Evolutionary conservation across 139 green algal genomes (phyloP).

Genomic region (Edaphochlamys debaryana): DNA sequence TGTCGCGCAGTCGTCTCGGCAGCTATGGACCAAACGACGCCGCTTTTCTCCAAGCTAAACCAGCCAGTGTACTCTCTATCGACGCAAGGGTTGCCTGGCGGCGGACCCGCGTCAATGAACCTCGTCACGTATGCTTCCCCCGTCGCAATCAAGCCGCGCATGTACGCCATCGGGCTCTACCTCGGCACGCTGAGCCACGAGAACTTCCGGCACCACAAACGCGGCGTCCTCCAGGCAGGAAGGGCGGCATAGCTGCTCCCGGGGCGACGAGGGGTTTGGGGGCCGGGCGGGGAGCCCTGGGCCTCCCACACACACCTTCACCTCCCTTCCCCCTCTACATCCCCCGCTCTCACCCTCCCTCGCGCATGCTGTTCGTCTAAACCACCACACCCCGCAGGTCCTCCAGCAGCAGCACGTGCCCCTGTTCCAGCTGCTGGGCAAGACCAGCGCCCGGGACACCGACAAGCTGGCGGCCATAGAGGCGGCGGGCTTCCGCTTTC

Average conservation of each 20-base stretch:
- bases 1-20: too few relatives aligned
- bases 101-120: constrained; percentile 11
- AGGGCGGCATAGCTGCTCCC: too few relatives aligned
- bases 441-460: constrained; percentile 60
- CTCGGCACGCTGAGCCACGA: constrained; percentile 37
- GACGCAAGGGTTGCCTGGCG: background rate
- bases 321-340: too few relatives aligned
- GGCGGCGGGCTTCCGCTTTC: constrained; percentile 23
- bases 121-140: constrained; percentile 27
- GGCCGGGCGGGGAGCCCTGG: background rate
- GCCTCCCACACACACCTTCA: too few relatives aligned
- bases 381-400: too few relatives aligned
- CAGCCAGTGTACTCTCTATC: background rate
- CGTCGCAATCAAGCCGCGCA: constrained; percentile 32
- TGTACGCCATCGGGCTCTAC: constrained; percentile 35
- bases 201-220: constrained; percentile 21
- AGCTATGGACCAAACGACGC: background rate
- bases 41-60: background rate
- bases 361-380: too few relatives aligned
- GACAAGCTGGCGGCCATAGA: constrained; percentile 60
- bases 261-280: too few relatives aligned
- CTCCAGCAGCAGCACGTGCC: constrained; percentile 38
- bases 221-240: constrained; percentile 44
- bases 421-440: constrained; percentile 67
- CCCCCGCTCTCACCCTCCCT: too few relatives aligned